A percentile compares a stretch with the other conserved stretches of the same genome.
These are phyloP conservation scores for Boletellus sp. DNA, from an alignment of 768 basidiomycete genomes.

Conservation along the genomic window DNA sequence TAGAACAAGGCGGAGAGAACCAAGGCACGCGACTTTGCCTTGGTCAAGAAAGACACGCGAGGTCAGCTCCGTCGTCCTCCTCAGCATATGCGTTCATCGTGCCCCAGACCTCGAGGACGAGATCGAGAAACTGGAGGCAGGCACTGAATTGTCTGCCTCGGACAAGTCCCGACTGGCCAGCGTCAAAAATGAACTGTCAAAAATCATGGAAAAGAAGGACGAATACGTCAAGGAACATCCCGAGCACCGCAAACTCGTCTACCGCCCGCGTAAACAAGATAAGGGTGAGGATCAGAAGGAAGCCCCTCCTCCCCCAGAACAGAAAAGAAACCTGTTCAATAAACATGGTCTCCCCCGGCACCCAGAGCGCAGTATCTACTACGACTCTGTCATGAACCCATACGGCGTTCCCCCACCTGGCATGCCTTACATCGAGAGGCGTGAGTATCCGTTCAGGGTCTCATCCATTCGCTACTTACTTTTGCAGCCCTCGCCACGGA, in stretches of 20 bases:
- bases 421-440: constrained; percentile 89
- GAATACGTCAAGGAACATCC: constrained; percentile 93
- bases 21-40: constrained; percentile 82
- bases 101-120: constrained; percentile 75
- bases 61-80: constrained; percentile 41
- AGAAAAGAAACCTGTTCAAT: constrained; percentile 69
- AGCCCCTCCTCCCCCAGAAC: constrained; percentile 34
- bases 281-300: constrained; percentile 40
- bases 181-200: constrained; percentile 74
- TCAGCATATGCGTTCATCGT: constrained; percentile 2
- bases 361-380: constrained; percentile 91
- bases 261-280: constrained; percentile 49
- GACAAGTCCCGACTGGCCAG: constrained; percentile 66
- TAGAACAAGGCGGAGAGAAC: constrained; percentile 88
- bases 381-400: constrained; percentile 90
- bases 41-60: constrained; percentile 91
- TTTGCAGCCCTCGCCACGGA: constrained; percentile 54
- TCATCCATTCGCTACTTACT: not conserved
- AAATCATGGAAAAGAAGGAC: constrained; percentile 82
- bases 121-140: constrained; percentile 61
- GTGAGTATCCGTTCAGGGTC: constrained; percentile 44
- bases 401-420: constrained; percentile 93
- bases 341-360: constrained; percentile 83
- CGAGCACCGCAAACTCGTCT: constrained; percentile 84
- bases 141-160: constrained; percentile 38